Evolutionary conservation across 345 rosid species (phyloP).

Genomic region (Rhodomyrtus tomentosa): DNA sequence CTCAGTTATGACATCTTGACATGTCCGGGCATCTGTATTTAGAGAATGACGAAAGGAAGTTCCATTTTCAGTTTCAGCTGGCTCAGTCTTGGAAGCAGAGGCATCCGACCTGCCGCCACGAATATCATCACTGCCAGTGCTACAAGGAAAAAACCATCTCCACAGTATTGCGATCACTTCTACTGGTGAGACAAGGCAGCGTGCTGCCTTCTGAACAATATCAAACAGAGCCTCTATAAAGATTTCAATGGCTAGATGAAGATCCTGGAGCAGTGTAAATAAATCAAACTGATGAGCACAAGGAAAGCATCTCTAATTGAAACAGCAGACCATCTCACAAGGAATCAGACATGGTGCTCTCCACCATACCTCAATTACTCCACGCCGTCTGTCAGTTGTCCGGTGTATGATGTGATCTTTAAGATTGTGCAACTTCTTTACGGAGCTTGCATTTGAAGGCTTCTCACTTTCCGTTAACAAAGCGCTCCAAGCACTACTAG

Average conservation of each 20-base stretch:
- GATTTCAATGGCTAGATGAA: constrained; percentile 87
- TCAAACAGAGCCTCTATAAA: constrained; percentile 74
- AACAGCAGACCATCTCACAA: background rate
- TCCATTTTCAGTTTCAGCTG: constrained; percentile 39
- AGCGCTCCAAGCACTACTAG: constrained; percentile 15
- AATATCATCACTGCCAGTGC: background rate
- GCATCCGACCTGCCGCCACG: constrained; percentile 8
- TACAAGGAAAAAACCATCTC: constrained; percentile 49
- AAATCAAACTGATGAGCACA: background rate
- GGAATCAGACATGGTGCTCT: background rate
- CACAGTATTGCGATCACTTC: constrained; percentile 24
- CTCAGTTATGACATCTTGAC: constrained; percentile 91
- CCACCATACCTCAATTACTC: constrained; percentile 66
- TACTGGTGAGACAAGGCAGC: constrained; percentile 60
- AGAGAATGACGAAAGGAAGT: constrained; percentile 42
- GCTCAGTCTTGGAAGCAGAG: constrained; percentile 34
- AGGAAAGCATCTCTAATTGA: background rate
- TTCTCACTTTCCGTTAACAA: constrained; percentile 14
- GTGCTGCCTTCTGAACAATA: constrained; percentile 57
- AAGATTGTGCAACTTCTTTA: constrained; percentile 25
- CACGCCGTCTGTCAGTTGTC: constrained; percentile 85
- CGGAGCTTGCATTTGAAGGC: constrained; percentile 17
- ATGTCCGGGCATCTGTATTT: constrained; percentile 93
- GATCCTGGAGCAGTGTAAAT: constrained; percentile 42
- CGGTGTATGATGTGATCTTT: constrained; percentile 66